Base-by-base conservation (phyloP, 345 rosid genomes). In the Arabis alpina region DNA sequence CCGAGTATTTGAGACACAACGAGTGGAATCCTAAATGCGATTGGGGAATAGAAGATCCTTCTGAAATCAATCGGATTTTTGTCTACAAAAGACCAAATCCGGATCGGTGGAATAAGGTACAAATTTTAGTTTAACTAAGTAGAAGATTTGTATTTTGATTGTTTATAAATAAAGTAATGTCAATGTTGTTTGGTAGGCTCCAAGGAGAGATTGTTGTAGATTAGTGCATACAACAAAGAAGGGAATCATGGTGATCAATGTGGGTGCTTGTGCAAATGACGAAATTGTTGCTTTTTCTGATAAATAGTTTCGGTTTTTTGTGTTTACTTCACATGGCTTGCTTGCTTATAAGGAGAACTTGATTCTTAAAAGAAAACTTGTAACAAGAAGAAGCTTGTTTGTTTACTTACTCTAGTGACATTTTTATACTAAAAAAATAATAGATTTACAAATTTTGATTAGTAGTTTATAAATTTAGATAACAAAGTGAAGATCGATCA, bases 161-260 rank as follows among this genome's bases (percentile, higher is more conserved):
- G 51, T 37, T 27, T 2, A 11, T 2, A 13, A 8, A 5, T 12
- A 10, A 19, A 3, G 5, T 16, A 14, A 42, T 71, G 41, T 54
- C 2, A 44, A 30, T 34, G 37, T 5, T 34, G 37, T 34, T 25
- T 30, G 41, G 8, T 10, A 73, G 78, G 68, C 85, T 54, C 91
- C 85, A 2, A 57, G 89, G 47, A 82, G 94, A 72, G 79, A 84
- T 43, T 79, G 87, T 54, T 80, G 92, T 71, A 78, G 84, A 42
- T 51, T 82, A 2, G 13, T 80, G 74, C 83, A 72, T 0, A 42
- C 77, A 5, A 62, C 64, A 40, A 82, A 55, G 77, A 72, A 63
- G 47, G 81, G 72, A 8, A 74, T 78, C 3, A 6, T 86, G 72
- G 71, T 55, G 30, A 15, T 85, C 71, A 73, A 80, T 47, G 86